These are phyloP conservation scores for Amoeboaphelidium protococcarum DNA, from an alignment of 371 early-diverging fungal genomes.

Conservation along the genomic window DNA sequence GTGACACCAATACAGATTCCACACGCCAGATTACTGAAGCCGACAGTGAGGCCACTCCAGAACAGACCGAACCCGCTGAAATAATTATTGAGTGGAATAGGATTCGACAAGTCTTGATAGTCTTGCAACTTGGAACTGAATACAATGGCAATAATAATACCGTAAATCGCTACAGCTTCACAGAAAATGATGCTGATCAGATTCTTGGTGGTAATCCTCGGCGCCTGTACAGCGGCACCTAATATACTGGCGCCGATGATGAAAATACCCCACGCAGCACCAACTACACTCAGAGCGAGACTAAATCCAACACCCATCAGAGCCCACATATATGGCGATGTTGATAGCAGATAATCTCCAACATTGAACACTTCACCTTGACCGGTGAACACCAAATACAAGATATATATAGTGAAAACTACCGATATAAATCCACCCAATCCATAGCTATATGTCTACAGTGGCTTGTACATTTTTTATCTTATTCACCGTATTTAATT, in stretches of 20 bases:
- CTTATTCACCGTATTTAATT: no score
- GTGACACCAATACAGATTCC: conserved; percentile 84
- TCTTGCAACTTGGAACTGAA: conserved; percentile 52
- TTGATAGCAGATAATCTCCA: conserved; percentile 41
- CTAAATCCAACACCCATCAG: conserved; percentile 55
- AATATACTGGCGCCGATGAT: conserved; percentile 66
- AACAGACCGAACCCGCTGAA: conserved; percentile 57
- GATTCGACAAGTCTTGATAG: conserved; percentile 6
- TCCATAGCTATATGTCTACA: no score
- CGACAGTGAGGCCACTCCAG: conserved; percentile 89
- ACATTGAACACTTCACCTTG: conserved; percentile 59
- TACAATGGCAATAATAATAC: conserved; percentile 89
- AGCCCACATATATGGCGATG: conserved; percentile 75
- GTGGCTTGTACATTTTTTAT: no score
- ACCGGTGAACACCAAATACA: conserved; percentile 62
- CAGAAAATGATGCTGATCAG: conserved; percentile 91
- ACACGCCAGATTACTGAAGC: conserved; percentile 72
- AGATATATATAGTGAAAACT: conserved; percentile 11
- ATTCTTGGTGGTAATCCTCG: conserved; percentile 84
- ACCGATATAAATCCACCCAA: not conserved
- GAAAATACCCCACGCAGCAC: conserved; percentile 94
- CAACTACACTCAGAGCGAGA: conserved; percentile 70
- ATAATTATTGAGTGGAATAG: not conserved
- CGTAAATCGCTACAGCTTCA: conserved; percentile 95
- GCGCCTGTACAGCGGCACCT: conserved; percentile 74